Evolutionary conservation across 306 rosid species (phyloP).

Genomic region (Quercus engelmannii): DNA sequence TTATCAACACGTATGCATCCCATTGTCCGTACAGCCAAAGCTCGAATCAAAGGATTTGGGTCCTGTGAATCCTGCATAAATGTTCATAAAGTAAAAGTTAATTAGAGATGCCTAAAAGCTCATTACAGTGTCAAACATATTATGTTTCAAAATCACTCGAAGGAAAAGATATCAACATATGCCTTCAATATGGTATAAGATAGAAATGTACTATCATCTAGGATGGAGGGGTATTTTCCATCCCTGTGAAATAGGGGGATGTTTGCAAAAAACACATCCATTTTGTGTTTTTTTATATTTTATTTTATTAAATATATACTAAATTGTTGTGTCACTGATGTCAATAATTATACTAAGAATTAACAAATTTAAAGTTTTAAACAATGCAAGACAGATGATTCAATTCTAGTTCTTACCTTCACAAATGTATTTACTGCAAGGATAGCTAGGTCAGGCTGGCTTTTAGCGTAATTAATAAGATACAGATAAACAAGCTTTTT

Average conservation of each 20-base stretch:
- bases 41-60: constrained; percentile 97
- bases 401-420: constrained; percentile 58
- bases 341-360: background rate
- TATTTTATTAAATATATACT: no score
- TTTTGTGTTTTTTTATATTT: background rate
- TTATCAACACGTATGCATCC: constrained; percentile 99
- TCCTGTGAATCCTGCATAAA: constrained; percentile 91
- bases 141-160: background rate
- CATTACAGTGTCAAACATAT: background rate
- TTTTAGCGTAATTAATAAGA: constrained; percentile 93
- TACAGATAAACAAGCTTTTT: constrained; percentile 95
- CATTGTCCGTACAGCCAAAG: constrained; percentile 98
- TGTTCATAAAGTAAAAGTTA: constrained; percentile 1
- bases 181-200: background rate
- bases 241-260: background rate
- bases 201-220: background rate
- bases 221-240: background rate
- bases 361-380: background rate
- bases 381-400: background rate
- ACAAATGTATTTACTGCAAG: constrained; percentile 99
- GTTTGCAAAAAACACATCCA: background rate
- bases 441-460: constrained; percentile 98
- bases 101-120: background rate
- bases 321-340: no score
- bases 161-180: background rate